Conservation (phyloP, 176 grass and related monocot species). For the Cenchrus americanus region DNA sequence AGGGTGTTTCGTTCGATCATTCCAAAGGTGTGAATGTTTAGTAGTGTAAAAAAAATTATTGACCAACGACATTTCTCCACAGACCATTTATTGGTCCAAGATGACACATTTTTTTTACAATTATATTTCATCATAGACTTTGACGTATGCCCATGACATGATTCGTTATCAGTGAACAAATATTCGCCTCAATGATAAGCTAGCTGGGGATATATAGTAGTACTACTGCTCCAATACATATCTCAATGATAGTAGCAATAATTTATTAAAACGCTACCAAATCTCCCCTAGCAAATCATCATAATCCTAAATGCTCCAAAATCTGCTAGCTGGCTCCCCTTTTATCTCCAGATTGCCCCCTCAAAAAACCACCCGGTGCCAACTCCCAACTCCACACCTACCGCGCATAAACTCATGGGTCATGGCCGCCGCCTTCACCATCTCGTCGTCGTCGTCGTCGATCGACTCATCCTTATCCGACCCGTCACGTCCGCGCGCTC, state of each 20-base stretch:
- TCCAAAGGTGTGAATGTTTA: not conserved
- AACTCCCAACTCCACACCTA: conserved; percentile 32
- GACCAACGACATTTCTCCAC: not conserved
- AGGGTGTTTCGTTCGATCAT: too few species aligned
- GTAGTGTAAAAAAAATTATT: not conserved
- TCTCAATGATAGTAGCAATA: not conserved
- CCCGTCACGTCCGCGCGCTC: not conserved
- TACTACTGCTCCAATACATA: not conserved
- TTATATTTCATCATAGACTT: not conserved
- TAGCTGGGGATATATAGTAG: not conserved
- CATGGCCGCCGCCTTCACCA: not conserved
- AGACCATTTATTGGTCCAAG: not conserved
- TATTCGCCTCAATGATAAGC: not conserved
- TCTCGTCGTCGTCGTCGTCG: not conserved
- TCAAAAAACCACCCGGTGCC: not conserved
- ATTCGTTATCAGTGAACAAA: not conserved
- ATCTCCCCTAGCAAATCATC: not conserved
- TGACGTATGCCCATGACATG: not conserved
- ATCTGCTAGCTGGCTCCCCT: not conserved
- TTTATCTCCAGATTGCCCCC: not conserved
- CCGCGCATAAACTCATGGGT: not conserved
- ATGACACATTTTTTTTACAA: not conserved
- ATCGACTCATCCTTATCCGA: conserved; percentile 65
- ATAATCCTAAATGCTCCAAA: not conserved
- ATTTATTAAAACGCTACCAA: not conserved